Evolutionary conservation across 2,329 filamentous ascomycete species (phyloP), one percentile per base, ranked within the genome.

Genomic region (Apiospora saccharicola): DNA sequence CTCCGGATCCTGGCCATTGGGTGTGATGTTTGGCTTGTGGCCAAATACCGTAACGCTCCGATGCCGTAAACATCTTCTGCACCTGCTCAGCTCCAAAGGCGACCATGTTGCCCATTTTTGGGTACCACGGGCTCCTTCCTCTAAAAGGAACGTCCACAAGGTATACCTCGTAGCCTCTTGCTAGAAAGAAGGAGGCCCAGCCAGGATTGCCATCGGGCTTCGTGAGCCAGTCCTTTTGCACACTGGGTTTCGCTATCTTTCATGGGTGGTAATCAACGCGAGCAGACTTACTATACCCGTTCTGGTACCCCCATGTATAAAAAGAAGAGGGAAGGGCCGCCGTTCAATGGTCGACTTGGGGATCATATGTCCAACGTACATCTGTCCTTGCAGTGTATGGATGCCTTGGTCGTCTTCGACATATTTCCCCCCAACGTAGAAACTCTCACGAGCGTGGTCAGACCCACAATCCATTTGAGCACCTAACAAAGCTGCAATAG

Each of bases 341-440:
- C 69, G 75, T 44, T 72, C 75, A 46, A 77, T 78, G 13, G 67
- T 34, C 19, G 41, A 24, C 7, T 76, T 73, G 19, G 86, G 85
- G 8, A 76, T 74, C 22, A 88, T 80, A 71, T 81, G 82, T 79
- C 89, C 88, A 41, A 89, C 86, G 74, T 89, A 89, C 82, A 89
- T 87, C 80, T 89, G 87, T 16, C 75, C 77, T 41, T 78, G 78
- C 30, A 79, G 75, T 57, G 80, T 76, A 72, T 83, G 79, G 5
- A 75, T 78, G 2, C 80, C 80, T 1, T 75, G 71, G 16, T 75
- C 77, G 67, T 81, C 76, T 41, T 76, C 61, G 44, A 77, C 79
- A 74, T 84, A 85, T 4, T 76, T 72, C 6, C 83, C 83, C 44
- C 82, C 83, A 8, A 81, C 77, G 71, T 82, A 84, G 76, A 84